Conservation (phyloP, 2,329 filamentous ascomycete species). For the Setomelanomma holmii region DNA sequence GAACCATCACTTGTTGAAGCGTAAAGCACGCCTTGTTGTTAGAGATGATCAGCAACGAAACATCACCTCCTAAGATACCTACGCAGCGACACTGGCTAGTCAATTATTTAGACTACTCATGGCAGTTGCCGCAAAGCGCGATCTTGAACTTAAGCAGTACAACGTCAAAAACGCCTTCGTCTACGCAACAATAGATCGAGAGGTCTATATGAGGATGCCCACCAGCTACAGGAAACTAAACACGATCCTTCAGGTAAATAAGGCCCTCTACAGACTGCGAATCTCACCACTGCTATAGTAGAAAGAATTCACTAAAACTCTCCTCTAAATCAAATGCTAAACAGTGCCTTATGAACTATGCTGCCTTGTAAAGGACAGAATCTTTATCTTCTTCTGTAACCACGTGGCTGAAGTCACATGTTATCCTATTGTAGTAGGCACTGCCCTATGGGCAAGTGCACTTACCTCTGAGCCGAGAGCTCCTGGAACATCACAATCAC, state of each 20-base stretch:
- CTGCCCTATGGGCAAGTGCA: no score
- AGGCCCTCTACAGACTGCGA: constrained; percentile 8
- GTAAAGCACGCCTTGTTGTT: constrained; percentile 18
- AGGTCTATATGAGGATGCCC: constrained; percentile 10
- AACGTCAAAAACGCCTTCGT: constrained; percentile 10
- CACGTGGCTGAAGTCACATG: constrained; percentile 13
- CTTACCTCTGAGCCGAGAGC: no score
- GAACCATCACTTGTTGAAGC: constrained; percentile 9
- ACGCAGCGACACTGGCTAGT: neutral
- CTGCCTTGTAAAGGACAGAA: constrained; percentile 9
- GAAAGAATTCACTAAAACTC: constrained; percentile 3
- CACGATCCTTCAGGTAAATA: constrained; percentile 1
- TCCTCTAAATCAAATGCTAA: constrained; percentile 3
- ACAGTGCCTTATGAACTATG: constrained; percentile 9
- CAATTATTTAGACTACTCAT: neutral
- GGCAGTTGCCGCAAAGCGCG: neutral
- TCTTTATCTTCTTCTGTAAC: constrained; percentile 11
- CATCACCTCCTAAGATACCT: constrained; percentile 1
- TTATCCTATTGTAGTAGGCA: no score
- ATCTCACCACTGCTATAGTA: constrained; percentile 10
- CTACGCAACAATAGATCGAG: constrained; percentile 1
- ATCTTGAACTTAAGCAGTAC: constrained; percentile 3
- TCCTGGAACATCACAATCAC: no score
- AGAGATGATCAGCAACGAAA: constrained; percentile 20
- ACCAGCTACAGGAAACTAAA: neutral